phyloP scores from a whole-genome alignment of 2,329 filamentous ascomycete genomes.

The Penicillium thymicola region DNA sequence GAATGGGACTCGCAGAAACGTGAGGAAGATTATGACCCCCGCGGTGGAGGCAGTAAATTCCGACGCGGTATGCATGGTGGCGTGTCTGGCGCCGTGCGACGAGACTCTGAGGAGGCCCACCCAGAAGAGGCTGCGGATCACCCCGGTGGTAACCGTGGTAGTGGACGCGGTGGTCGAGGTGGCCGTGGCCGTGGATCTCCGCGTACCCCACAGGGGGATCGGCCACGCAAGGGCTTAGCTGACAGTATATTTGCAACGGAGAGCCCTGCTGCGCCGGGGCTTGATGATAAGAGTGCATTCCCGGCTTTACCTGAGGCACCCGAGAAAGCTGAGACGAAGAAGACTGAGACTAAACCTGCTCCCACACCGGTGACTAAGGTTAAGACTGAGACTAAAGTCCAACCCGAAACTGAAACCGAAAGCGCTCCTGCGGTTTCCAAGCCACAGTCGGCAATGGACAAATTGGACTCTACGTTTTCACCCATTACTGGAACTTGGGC shows the following conservation, averaged over 20 bases:
- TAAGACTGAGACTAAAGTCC: not conserved
- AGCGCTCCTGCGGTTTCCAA: not conserved
- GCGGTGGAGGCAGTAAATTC: constrained; percentile 44
- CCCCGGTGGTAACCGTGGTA: constrained; percentile 29
- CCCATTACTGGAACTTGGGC: constrained; percentile 34
- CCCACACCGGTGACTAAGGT: not conserved
- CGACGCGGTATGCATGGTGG: constrained; percentile 53
- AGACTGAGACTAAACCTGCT: not conserved
- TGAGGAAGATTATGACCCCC: constrained; percentile 52
- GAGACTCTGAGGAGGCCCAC: constrained; percentile 29
- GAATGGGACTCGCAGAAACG: constrained; percentile 63
- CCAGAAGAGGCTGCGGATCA: constrained; percentile 22
- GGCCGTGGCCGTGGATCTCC: constrained; percentile 26
- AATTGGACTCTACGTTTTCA: constrained; percentile 27
- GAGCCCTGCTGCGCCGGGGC: constrained; percentile 17
- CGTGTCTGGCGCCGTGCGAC: constrained; percentile 38
- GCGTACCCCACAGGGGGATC: constrained; percentile 26
- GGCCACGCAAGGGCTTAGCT: constrained; percentile 16
- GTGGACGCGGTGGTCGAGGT: constrained; percentile 28
- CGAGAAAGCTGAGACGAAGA: constrained; percentile 18
- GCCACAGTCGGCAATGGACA: constrained; percentile 17
- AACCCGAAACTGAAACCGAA: not conserved
- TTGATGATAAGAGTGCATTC: constrained; percentile 35
- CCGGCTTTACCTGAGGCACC: constrained; percentile 33
- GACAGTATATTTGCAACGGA: constrained; percentile 14